Conservation (phyloP, 1,284 basidiomycete genomes). For the Volvariella surrecta region DNA sequence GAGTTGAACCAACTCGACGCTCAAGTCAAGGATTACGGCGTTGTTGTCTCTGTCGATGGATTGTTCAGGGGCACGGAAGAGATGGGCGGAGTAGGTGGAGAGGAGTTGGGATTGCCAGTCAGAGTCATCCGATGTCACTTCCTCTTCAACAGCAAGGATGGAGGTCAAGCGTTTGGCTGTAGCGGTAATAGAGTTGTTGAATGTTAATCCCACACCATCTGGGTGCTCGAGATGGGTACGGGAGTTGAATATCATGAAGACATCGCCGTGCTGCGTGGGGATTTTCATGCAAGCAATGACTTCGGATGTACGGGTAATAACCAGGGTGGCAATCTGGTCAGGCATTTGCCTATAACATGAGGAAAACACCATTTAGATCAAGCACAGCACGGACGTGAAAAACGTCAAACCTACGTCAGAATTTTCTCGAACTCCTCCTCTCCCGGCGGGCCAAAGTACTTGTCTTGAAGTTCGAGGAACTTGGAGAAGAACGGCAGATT, state of each 20-base stretch:
- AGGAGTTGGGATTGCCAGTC: slow-evolving; percentile 1
- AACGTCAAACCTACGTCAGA: not conserved
- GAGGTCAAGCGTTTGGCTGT: not conserved
- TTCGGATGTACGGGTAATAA: not conserved
- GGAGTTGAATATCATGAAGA: slow-evolving; percentile 1
- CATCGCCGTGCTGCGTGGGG: slow-evolving; percentile 1
- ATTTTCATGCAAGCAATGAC: slow-evolving; percentile 1
- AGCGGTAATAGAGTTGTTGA: not conserved
- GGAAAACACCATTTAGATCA: not conserved
- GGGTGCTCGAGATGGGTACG: not conserved
- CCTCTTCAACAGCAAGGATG: not conserved
- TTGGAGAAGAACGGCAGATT: not conserved
- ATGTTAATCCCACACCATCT: not conserved
- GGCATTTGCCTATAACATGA: not conserved
- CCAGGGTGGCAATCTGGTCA: not conserved
- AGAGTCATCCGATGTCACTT: not conserved
- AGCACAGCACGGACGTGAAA: not conserved
- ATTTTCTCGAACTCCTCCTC: not conserved
- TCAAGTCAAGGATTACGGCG: not conserved
- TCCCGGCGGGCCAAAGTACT: not conserved
- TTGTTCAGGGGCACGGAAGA: not conserved
- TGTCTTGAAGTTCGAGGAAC: not conserved
- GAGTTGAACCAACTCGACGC: not conserved
- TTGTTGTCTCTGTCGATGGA: not conserved
- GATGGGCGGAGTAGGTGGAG: not conserved